phyloP scores from a whole-genome alignment of 139 green algal genomes.

The Asterochloris erici region DNA sequence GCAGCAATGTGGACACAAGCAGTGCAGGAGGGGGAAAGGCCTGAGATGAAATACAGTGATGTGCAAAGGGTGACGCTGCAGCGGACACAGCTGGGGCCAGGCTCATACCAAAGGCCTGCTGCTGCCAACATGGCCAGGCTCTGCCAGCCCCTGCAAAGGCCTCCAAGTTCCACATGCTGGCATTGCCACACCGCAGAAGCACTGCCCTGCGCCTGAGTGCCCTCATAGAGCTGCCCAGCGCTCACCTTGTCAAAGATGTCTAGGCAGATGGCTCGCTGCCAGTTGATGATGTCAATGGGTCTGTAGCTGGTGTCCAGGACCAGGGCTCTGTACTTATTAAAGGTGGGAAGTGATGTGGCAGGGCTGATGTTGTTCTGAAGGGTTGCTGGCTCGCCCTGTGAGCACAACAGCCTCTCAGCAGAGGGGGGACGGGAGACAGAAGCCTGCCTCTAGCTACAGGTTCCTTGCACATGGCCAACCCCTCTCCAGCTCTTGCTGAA shows the following conservation, averaged over 20 bases:
- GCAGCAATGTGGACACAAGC: background rate
- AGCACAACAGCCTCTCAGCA: background rate
- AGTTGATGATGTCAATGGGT: conserved; percentile 55
- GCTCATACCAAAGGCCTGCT: too few relatives aligned
- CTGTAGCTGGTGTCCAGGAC: conserved; percentile 58
- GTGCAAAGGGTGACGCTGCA: too few relatives aligned
- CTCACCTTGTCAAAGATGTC: conserved; percentile 49
- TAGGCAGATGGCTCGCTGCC: conserved; percentile 53
- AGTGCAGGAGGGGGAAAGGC: background rate
- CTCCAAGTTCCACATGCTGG: too few relatives aligned
- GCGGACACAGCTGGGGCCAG: too few relatives aligned
- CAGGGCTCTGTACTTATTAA: conserved; percentile 38
- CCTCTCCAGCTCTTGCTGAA: too few relatives aligned
- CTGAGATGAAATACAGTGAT: too few relatives aligned
- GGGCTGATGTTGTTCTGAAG: background rate
- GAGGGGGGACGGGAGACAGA: background rate
- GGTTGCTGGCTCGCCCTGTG: background rate
- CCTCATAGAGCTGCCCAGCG: background rate
- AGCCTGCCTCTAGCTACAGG: too few relatives aligned
- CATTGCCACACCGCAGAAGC: too few relatives aligned
- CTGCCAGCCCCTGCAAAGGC: too few relatives aligned
- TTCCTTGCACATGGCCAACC: too few relatives aligned
- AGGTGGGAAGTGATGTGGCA: background rate
- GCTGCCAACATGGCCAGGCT: too few relatives aligned
- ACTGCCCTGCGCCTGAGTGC: background rate